phyloP scores from a whole-genome alignment of 805 yeast species.

The Wickerhamiella azymoides region DNA sequence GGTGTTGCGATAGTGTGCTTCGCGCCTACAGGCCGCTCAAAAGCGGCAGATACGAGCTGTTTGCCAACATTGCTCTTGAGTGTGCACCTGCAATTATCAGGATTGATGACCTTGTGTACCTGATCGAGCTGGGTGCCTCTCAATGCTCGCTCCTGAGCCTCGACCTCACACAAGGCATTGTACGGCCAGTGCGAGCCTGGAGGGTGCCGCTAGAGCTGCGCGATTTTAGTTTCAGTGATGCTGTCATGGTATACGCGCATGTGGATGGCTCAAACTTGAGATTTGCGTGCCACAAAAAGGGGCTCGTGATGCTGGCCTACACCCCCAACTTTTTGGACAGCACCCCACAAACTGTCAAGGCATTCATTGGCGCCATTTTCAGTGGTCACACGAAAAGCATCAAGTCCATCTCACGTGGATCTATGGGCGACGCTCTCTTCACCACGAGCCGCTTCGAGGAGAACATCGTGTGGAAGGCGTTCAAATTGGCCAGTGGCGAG shows the following conservation, averaged over 20 bases:
- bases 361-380: conserved; percentile 29
- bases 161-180: background rate
- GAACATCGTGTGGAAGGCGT: conserved; percentile 46
- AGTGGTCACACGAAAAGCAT: conserved; percentile 85
- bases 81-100: background rate
- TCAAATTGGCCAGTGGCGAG: conserved; percentile 22
- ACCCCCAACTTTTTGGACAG: background rate
- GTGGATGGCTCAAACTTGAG: background rate
- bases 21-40: conserved; percentile 31
- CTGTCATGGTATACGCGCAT: background rate
- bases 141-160: background rate
- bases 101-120: background rate
- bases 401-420: conserved; percentile 48
- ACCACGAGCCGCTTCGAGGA: conserved; percentile 50
- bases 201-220: background rate
- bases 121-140: background rate
- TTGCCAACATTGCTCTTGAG: background rate
- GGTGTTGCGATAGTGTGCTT: conserved; percentile 43
- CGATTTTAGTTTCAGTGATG: background rate
- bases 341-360: background rate
- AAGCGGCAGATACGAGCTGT: background rate
- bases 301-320: background rate
- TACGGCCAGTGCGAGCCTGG: background rate
- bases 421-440: conserved; percentile 47
- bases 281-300: background rate